A percentile compares a stretch with the other conserved stretches of the same genome.
These are phyloP conservation scores for Alternaria tenuissima DNA, from an alignment of 2,329 filamentous ascomycete species.

Conservation along the genomic window DNA sequence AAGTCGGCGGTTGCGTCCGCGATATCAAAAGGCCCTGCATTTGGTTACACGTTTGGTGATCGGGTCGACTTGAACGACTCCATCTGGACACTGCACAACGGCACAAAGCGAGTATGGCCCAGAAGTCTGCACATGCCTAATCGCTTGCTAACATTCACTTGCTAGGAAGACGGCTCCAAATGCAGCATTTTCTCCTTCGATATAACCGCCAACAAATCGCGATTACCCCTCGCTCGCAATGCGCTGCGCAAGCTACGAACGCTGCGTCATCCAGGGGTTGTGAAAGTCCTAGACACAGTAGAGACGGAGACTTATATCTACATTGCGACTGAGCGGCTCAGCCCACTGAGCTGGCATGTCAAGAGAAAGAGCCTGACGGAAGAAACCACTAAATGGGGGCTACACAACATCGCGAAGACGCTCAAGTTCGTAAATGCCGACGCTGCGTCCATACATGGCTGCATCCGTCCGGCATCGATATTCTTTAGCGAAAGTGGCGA, in stretches of 20 bases:
- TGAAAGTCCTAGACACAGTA: constrained; percentile 92
- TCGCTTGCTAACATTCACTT: constrained; percentile 30
- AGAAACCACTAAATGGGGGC: constrained; percentile 96
- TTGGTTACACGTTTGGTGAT: constrained; percentile 93
- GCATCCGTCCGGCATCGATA: constrained; percentile 82
- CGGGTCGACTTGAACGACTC: constrained; percentile 90
- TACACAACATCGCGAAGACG: constrained; percentile 89
- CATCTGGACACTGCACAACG: constrained; percentile 96
- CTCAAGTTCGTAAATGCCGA: constrained; percentile 97
- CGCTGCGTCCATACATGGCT: constrained; percentile 89
- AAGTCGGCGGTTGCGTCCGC: constrained; percentile 97
- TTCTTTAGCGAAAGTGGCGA: constrained; percentile 96
- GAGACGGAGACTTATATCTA: constrained; percentile 98
- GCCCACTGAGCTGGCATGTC: constrained; percentile 88
- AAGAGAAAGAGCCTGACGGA: constrained; percentile 85
- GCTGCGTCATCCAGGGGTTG: constrained; percentile 89
- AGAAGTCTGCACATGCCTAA: constrained; percentile 16
- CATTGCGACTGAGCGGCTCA: constrained; percentile 90
- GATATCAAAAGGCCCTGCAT: constrained; percentile 92
- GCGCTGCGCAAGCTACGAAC: constrained; percentile 93
- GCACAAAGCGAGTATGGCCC: constrained; percentile 78
- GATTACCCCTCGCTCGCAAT: constrained; percentile 88
- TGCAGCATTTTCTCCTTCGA: constrained; percentile 99
- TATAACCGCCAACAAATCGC: constrained; percentile 78
- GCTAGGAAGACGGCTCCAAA: constrained; percentile 87